A percentile compares a stretch with the other conserved stretches of the same genome.
phyloP scores from a whole-genome alignment of 306 rosid species.

The cucumber (Cucumis sativus) region DNA sequence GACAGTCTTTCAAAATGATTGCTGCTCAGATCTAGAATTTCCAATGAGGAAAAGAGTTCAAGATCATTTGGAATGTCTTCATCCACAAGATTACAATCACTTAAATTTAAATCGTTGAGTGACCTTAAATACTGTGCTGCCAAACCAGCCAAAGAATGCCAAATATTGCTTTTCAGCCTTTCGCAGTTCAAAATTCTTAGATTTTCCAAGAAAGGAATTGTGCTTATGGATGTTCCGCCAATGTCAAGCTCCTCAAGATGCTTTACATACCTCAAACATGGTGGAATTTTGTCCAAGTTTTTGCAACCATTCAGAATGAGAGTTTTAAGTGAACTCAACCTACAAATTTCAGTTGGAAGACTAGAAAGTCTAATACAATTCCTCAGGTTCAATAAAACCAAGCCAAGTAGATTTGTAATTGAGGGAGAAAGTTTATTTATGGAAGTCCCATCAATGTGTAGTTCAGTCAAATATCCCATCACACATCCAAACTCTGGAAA shows the following conservation, averaged over 20 bases:
- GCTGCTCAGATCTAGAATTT: not conserved
- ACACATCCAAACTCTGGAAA: conserved; percentile 6
- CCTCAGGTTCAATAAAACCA: not conserved
- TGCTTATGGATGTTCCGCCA: not conserved
- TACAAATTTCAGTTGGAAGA: conserved; percentile 2
- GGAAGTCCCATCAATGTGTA: conserved; percentile 6
- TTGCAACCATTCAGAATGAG: conserved; percentile 12
- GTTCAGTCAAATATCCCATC: conserved; percentile 3
- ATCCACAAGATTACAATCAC: conserved; percentile 6
- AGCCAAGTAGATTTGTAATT: not conserved
- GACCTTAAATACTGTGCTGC: no score
- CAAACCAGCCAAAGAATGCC: not conserved
- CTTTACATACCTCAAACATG: not conserved
- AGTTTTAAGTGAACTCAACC: not conserved
- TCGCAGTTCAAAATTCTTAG: not conserved
- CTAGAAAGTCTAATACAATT: conserved; percentile 2
- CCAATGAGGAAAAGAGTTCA: not conserved
- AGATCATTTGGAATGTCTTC: not conserved
- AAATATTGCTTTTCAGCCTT: not conserved
- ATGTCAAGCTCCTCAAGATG: not conserved
- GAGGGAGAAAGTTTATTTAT: not conserved
- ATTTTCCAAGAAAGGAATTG: not conserved
- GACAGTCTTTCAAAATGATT: not conserved
- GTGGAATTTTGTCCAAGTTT: not conserved
- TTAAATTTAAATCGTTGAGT: not conserved